These are phyloP conservation scores for Diaporthe sp. DNA, from an alignment of 2,329 filamentous ascomycete species.

Conservation along the genomic window DNA sequence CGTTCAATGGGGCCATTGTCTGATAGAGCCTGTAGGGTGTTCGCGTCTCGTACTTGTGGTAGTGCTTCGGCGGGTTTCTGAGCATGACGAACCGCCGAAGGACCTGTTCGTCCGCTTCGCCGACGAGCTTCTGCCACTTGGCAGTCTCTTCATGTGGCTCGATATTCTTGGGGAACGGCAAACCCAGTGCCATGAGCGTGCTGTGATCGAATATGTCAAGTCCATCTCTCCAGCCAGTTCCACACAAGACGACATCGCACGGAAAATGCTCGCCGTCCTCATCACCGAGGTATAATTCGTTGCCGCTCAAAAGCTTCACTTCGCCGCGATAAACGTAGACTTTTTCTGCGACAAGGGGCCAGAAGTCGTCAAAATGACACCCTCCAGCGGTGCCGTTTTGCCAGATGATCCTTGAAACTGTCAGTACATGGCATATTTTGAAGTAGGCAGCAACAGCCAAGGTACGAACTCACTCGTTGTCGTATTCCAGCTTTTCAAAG, in stretches of 20 bases:
- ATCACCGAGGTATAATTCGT: neutral
- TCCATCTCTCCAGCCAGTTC: neutral
- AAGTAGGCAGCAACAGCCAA: neutral
- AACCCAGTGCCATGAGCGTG: neutral
- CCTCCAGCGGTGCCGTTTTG: neutral
- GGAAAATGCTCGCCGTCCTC: neutral
- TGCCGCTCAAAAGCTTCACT: neutral
- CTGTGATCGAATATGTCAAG: neutral
- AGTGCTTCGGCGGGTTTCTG: neutral
- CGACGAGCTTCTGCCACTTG: neutral
- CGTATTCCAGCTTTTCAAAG: neutral
- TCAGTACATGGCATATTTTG: neutral
- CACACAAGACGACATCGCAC: neutral
- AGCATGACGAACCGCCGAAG: neutral
- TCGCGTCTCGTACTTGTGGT: neutral
- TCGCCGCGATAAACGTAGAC: neutral
- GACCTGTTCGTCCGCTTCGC: neutral
- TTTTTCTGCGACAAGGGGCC: neutral
- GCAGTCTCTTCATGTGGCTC: neutral
- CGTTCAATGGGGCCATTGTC: neutral
- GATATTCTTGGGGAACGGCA: neutral
- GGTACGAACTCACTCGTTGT: neutral
- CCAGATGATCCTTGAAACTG: neutral
- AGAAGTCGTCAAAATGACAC: slow-evolving; percentile 1
- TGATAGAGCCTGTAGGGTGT: neutral